Base-by-base conservation (phyloP, 345 rosid genomes). In the Salix caprea region DNA sequence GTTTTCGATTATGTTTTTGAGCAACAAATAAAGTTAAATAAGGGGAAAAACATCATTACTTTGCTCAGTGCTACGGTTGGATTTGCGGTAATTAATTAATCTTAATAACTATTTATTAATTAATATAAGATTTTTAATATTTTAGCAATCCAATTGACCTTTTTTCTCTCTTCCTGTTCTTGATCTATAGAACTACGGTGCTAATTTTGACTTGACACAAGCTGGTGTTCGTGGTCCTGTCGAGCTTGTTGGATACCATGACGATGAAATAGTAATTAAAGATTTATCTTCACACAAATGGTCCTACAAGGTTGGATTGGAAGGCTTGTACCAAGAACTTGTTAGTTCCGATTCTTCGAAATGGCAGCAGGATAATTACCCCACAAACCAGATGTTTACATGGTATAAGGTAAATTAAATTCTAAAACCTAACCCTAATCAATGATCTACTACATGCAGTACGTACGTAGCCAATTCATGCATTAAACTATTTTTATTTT, bases 31-130 rank as follows among this genome's bases (percentile, higher is more conserved):
- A 70, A 70, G 19, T 18, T 79, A 66, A 74, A 71, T 4, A 42
- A 10, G 1, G 79, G 82, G 19, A 75, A 46, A 21, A 79, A 79
- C 34, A 12, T n/a, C 14, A 75, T 79, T 30, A 40, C 34, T 36
- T 23, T 79, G 52, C 78, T 79, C 36, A 75, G 82, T 65, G 56
- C 69, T 19, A 79, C 82, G 0, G 75, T 79, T 69, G 82, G 79
- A 15, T 54, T 79, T 23, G 30, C 56, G 70, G 82, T 79, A 74
- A 40, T 40, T 40, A 40, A 40, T 18, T 40, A 40, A 40, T 19
- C 42, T 7, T 12, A 37, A 21, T 39, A 16, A 42, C 65, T 34
- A 34, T 32, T 32, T 32, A 32, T 32, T 32, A 32, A 32, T 32
- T 32, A 32, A 32, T 34, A 34, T 34, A 34, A 34, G 37, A 34